Percentiles rank a stretch among this genome's conserved stretches.
phyloP scores from a whole-genome alignment of 1,284 basidiomycete species.

The Neotropicomus parvogracilis region DNA sequence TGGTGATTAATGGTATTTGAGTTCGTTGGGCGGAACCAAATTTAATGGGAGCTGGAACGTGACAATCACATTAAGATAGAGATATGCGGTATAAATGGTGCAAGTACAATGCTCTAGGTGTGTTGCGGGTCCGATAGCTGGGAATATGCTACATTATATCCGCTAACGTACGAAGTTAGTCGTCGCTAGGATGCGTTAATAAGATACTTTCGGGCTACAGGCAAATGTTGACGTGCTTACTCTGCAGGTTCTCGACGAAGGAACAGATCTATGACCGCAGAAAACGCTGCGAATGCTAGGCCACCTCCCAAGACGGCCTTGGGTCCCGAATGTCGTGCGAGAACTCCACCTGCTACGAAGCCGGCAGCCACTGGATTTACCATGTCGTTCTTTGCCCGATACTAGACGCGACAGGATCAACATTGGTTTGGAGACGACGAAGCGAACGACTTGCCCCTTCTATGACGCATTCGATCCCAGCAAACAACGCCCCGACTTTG shows the following conservation, averaged over 20 bases:
- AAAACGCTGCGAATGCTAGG: constrained; percentile 87
- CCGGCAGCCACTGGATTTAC: constrained; percentile 75
- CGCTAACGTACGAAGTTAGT: constrained; percentile 12
- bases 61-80: constrained; percentile 14
- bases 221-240: constrained; percentile 42
- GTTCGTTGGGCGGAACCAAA: background rate
- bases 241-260: constrained; percentile 81
- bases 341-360: constrained; percentile 73
- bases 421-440: background rate
- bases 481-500: constrained; percentile 91
- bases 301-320: constrained; percentile 81
- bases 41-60: constrained; percentile 11
- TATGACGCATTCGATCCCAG: constrained; percentile 92
- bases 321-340: constrained; percentile 83
- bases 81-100: constrained; percentile 14
- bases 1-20: too few relatives aligned
- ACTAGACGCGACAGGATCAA: constrained; percentile 48
- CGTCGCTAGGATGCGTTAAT: constrained; percentile 19
- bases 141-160: constrained; percentile 17
- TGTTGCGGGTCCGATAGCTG: constrained; percentile 1
- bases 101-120: constrained; percentile 19
- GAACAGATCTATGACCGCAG: constrained; percentile 83
- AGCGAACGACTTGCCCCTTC: constrained; percentile 73
- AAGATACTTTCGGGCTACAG: background rate
- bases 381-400: constrained; percentile 94